Base-by-base conservation (phyloP, 305 asterid species). In the Ilex paraguariensis region DNA sequence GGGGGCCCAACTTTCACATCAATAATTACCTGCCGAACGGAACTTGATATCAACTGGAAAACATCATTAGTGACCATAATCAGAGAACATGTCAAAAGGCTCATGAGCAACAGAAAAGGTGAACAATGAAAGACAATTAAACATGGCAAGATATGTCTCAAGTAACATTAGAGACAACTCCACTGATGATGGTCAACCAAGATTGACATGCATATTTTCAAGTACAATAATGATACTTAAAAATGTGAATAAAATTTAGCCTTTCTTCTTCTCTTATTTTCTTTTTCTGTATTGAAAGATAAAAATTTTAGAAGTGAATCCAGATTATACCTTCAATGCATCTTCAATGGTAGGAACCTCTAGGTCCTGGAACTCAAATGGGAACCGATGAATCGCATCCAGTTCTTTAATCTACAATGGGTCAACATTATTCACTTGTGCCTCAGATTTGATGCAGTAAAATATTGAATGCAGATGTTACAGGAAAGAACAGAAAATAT, bases 1-100 rank as follows among this genome's bases (percentile, higher is more conserved):
- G 95, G 97, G 58, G 97, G 94, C 28, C 97, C 96, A 73, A 93
- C 94, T 81, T 93, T 93, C 73, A 90, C 86, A 74, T 93, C 99
- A 42, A 93, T 82, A 76, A 93, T 87, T 67, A 93, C 94, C 76
- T 64, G 86, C 66, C 73, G 79, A 60, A 87, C 92, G 40, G 97
- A 86, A 64, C 90, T 87, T 72, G 95, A 84, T 67, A 87, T 72
- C 66, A 86, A 70, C 99, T 93, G 77, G 61, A 66, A 55, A 71
- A 58, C 66, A 76, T 33, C 66, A 40, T 61, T 11, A 49, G 11
- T 12, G 6, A 49, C 11, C 2, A 3, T 49, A 0, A 49, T 4
- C 6, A 8, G 13, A 49, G 13, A 52, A 7, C 56, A 14, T 52
- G 11, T 14, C 9, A 0, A 52, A 52, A 52, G 4, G 12, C 31